Evolutionary conservation across 2,329 filamentous ascomycete species (phyloP).

Genomic region (Penicillium frequentans): DNA sequence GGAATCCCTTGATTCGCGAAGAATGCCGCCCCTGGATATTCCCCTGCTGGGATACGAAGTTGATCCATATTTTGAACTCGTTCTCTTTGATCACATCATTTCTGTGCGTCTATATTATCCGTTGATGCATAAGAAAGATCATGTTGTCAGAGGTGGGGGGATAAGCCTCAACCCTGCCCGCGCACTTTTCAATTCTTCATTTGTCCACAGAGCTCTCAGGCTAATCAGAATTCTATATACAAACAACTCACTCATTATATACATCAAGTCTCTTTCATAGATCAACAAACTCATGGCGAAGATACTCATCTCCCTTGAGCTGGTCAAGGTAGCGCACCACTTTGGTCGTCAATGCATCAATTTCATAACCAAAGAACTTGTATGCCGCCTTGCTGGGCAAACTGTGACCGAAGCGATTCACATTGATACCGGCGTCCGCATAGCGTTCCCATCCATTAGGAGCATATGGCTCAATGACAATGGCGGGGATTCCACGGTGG

Average conservation of each 20-base stretch:
- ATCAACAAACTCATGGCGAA: constrained; percentile 20
- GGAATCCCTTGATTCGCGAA: background rate
- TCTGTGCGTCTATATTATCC: too few relatives aligned
- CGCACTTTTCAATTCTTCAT: too few relatives aligned
- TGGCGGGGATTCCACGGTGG: constrained; percentile 40
- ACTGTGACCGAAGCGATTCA: constrained; percentile 46
- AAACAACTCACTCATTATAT: too few relatives aligned
- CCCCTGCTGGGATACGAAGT: background rate
- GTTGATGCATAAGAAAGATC: too few relatives aligned
- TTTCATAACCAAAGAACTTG: constrained; percentile 19
- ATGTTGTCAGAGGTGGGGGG: too few relatives aligned
- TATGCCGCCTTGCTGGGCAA: constrained; percentile 20
- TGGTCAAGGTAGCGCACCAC: constrained; percentile 12
- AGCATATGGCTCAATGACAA: constrained; percentile 53
- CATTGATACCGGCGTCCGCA: constrained; percentile 48
- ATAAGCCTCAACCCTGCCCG: too few relatives aligned
- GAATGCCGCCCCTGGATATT: background rate
- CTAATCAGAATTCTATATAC: too few relatives aligned
- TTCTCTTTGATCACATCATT: too few relatives aligned
- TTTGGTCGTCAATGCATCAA: constrained; percentile 14
- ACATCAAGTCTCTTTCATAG: background rate
- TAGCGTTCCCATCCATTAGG: constrained; percentile 56
- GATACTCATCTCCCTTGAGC: constrained; percentile 13
- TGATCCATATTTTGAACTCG: background rate
- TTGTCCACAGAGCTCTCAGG: too few relatives aligned